Evolutionary conservation across 2,329 filamentous ascomycete genomes (phyloP).

Genomic region (Lachnellula suecica): DNA sequence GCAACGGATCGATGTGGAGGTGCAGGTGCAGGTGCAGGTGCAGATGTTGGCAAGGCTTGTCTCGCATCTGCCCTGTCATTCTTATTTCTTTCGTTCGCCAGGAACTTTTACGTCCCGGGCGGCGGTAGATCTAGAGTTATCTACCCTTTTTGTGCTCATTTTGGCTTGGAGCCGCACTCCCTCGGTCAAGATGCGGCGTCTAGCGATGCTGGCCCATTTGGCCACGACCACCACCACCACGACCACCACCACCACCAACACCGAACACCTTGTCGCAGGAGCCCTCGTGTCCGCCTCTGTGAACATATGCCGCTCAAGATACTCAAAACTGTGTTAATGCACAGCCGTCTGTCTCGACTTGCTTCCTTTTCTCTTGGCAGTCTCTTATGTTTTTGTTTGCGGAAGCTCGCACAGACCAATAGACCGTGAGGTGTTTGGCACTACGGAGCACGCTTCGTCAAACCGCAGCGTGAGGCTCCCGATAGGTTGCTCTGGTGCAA

Average conservation of each 20-base stretch:
- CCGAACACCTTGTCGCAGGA: not conserved
- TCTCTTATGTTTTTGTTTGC: conserved; percentile 2
- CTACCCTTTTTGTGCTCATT: not conserved
- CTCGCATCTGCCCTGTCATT: too few relatives aligned
- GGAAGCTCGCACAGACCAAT: conserved; percentile 15
- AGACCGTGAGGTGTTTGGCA: conserved; percentile 9
- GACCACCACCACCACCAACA: too few relatives aligned
- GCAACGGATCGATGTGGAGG: too few relatives aligned
- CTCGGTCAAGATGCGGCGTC: too few relatives aligned
- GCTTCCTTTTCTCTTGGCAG: not conserved
- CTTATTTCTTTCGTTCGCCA: not conserved
- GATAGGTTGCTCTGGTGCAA: not conserved
- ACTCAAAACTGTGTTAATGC: conserved; percentile 1
- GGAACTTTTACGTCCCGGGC: not conserved
- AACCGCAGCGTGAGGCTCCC: conserved; percentile 2
- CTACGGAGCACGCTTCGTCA: conserved; percentile 3
- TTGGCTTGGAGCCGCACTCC: not conserved
- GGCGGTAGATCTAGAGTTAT: not conserved
- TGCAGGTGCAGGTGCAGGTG: too few relatives aligned
- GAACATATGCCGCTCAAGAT: conserved; percentile 1
- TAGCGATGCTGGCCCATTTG: too few relatives aligned
- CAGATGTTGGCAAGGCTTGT: not conserved
- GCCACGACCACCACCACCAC: too few relatives aligned
- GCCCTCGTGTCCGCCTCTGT: not conserved
- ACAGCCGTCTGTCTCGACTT: conserved; percentile 9